Conservation (phyloP, 2,329 filamentous ascomycete genomes). For the Pyricularia grisea region DNA sequence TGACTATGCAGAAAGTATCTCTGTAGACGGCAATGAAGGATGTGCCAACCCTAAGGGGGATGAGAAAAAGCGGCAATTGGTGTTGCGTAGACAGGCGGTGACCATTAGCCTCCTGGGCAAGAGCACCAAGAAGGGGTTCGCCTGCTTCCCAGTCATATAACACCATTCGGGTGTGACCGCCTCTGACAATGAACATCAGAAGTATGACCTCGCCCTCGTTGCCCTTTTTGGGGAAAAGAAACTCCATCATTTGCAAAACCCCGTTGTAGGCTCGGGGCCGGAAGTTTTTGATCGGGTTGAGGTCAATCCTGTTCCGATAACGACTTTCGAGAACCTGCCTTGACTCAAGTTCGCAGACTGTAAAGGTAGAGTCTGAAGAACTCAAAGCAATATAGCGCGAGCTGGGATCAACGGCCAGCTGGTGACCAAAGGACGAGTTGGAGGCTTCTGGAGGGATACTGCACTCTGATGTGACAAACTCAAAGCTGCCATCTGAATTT, state of each 20-base stretch:
- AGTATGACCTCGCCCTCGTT: constrained; percentile 68
- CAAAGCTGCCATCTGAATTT: constrained; percentile 32
- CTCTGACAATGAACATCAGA: constrained; percentile 49
- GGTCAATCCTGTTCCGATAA: constrained; percentile 31
- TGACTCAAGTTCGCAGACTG: constrained; percentile 60
- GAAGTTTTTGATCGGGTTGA: constrained; percentile 48
- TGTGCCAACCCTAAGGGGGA: constrained; percentile 61
- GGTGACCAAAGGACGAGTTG: constrained; percentile 32
- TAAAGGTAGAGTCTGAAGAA: constrained; percentile 59
- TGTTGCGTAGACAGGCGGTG: constrained; percentile 39
- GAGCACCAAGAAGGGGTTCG: constrained; percentile 34
- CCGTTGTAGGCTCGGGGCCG: constrained; percentile 47
- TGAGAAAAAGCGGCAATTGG: constrained; percentile 57
- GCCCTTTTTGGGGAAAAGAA: constrained; percentile 61
- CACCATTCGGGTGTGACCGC: constrained; percentile 40
- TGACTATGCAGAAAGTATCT: constrained; percentile 45
- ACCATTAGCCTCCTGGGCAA: constrained; percentile 37
- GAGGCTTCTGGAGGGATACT: not conserved
- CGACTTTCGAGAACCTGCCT: constrained; percentile 39
- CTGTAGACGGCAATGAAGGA: constrained; percentile 63
- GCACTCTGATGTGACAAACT: constrained; percentile 49
- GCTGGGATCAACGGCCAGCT: constrained; percentile 69
- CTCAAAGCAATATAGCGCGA: constrained; percentile 61
- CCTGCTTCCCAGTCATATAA: constrained; percentile 53
- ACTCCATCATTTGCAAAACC: constrained; percentile 78